phyloP scores from a whole-genome alignment of 805 yeast species.

The Vanderwaltozyma polyspora region DNA sequence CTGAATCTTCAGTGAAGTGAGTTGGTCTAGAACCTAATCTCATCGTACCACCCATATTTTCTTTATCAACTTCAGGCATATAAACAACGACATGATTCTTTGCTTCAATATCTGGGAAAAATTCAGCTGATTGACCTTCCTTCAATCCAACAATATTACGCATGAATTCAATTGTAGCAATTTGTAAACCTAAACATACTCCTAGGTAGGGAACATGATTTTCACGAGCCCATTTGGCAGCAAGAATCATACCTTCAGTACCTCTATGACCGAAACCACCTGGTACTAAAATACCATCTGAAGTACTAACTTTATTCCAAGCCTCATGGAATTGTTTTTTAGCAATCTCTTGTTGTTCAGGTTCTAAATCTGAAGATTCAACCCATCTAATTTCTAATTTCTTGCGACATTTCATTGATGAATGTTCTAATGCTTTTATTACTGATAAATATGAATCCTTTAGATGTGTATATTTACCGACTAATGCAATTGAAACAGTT shows the following conservation, averaged over 20 bases:
- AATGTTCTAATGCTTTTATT: constrained; percentile 88
- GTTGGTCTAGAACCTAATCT: constrained; percentile 91
- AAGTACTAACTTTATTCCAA: constrained; percentile 85
- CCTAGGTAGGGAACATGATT: constrained; percentile 89
- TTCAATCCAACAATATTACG: constrained; percentile 63
- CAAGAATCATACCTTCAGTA: constrained; percentile 94
- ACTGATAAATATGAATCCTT: constrained; percentile 93
- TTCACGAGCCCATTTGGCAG: constrained; percentile 95
- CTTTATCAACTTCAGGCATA: constrained; percentile 97
- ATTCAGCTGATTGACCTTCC: constrained; percentile 72
- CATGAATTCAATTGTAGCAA: constrained; percentile 88
- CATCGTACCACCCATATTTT: constrained; percentile 96
- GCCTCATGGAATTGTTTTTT: constrained; percentile 83
- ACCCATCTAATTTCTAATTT: constrained; percentile 88
- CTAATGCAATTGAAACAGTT: constrained; percentile 85
- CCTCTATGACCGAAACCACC: constrained; percentile 98
- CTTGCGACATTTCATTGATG: constrained; percentile 80
- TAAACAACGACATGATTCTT: constrained; percentile 66
- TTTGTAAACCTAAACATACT: constrained; percentile 92
- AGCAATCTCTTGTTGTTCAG: constrained; percentile 46
- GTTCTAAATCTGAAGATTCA: constrained; percentile 83
- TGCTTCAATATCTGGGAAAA: constrained; percentile 48
- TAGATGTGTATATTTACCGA: constrained; percentile 92
- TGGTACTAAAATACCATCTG: constrained; percentile 94
- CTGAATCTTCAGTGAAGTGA: constrained; percentile 55